These are phyloP conservation scores for Hypomyces rosellus DNA, from an alignment of 2,329 filamentous ascomycete species.

Conservation along the genomic window DNA sequence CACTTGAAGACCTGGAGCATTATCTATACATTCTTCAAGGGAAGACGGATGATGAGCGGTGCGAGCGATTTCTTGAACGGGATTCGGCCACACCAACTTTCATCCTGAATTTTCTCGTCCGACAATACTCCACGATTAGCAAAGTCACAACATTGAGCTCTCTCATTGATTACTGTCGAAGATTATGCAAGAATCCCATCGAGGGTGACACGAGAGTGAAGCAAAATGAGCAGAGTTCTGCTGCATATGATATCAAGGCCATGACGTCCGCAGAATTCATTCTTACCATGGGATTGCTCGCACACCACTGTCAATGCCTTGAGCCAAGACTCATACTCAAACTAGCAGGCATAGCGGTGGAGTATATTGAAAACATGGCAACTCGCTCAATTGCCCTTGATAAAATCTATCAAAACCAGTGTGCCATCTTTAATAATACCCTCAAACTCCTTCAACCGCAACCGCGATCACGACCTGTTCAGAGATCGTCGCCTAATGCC, in stretches of 20 bases:
- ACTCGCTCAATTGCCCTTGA: conserved; percentile 7
- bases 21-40: conserved; percentile 26
- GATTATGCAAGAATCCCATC: conserved; percentile 11
- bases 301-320: conserved; percentile 25
- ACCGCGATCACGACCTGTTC: conserved; percentile 18
- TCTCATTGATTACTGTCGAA: conserved; percentile 22
- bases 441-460: conserved; percentile 23
- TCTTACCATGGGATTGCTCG: conserved; percentile 20
- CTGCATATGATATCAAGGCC: conserved; percentile 3
- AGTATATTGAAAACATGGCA: conserved; percentile 21
- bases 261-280: conserved; percentile 18
- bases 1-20: conserved; percentile 16
- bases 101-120: conserved; percentile 26
- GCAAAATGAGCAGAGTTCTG: neutral
- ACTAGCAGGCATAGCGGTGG: conserved; percentile 22
- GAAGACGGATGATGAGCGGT: conserved; percentile 25
- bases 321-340: conserved; percentile 28
- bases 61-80: conserved; percentile 24
- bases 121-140: conserved; percentile 20
- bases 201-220: neutral
- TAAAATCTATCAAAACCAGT: conserved; percentile 23
- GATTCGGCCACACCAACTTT: conserved; percentile 21
- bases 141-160: conserved; percentile 18
- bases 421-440: conserved; percentile 25
- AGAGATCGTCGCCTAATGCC: conserved; percentile 21